Evolutionary conservation across 164 flowering plant genomes (phyloP), one percentile per base, ranked within the genome.

Genomic region (Nymphaea thermarum): DNA sequence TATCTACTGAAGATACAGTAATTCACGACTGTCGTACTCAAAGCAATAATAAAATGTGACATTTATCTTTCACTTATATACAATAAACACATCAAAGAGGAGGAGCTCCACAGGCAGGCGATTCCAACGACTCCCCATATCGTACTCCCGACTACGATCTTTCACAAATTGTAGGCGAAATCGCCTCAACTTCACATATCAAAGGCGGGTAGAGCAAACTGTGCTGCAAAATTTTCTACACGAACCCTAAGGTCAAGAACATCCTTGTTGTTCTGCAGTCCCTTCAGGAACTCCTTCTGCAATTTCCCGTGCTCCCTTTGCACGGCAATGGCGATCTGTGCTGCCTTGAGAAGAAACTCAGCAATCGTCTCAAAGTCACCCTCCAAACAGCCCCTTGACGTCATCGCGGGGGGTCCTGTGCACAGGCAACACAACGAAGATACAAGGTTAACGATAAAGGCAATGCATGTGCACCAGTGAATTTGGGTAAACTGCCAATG

Each of bases 391-490:
- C 93, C 97, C 84, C 97, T 83, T 43, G 99, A 70, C 64, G 99
- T 87, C 97, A 90, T 94, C 17, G 96, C 97, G 67, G 97, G 91
- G 17, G 96, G 84, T 66, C 98, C 98, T 88, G 77, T 65, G 25
- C 42, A 45, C 15, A 17, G 10, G 12, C 42, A 65, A 25, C 5
- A 51, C 14, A 51, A 3, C 57, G 14, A 51, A 51, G 2, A 15
- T 51, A 15, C 8, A 62, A 12, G 7, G 18, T 62, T 62, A 62
- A 41, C 16, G 16, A 55, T 55, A 55, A 10, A 55, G 60, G 60
- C 10, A 55, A 16, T 55, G 60, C 12, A 55, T 1, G 36, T 15
- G 14, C 57, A 51, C 14, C 14, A 51, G 14, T 51, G 14, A 8
- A 10, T 10, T 51, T 2, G 14, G 3, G 57, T 15, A 51, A 8